phyloP scores from a whole-genome alignment of 2,329 filamentous ascomycete species.

The Ophiobolus disseminans region DNA sequence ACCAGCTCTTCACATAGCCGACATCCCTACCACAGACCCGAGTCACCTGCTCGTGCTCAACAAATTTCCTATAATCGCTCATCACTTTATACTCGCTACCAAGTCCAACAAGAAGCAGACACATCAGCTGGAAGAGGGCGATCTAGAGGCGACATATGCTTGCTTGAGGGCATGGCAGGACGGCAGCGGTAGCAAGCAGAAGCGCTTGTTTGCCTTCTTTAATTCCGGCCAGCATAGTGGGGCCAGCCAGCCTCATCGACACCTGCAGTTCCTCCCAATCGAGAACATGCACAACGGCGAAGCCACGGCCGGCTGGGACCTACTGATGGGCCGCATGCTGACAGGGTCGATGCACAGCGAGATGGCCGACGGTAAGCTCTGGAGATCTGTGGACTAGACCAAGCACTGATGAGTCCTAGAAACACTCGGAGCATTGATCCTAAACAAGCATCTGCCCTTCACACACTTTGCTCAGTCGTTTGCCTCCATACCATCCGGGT shows the following conservation, averaged over 20 bases:
- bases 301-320: conserved; percentile 51
- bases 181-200: conserved; percentile 24
- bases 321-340: conserved; percentile 57
- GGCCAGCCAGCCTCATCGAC: conserved; percentile 74
- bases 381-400: too few species aligned
- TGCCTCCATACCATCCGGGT: conserved; percentile 49
- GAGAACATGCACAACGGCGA: conserved; percentile 63
- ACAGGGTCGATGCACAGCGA: conserved; percentile 13
- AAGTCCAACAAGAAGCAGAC: conserved; percentile 69
- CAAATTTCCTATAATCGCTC: conserved; percentile 74
- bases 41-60: conserved; percentile 73
- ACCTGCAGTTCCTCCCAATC: conserved; percentile 74
- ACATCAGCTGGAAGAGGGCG: conserved; percentile 65
- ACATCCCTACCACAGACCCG: conserved; percentile 53
- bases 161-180: conserved; percentile 66
- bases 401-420: conserved; percentile 9
- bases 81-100: conserved; percentile 76
- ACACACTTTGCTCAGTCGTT: conserved; percentile 56
- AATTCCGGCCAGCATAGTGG: conserved; percentile 74
- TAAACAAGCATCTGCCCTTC: conserved; percentile 54
- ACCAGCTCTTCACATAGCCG: conserved; percentile 61
- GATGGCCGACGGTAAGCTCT: conserved; percentile 7
- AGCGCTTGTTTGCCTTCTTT: conserved; percentile 70
- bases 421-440: conserved; percentile 12
- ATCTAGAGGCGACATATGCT: conserved; percentile 67